Evolutionary conservation across 1,284 basidiomycete genomes (phyloP).

Genomic region (Gomphus bonarii): DNA sequence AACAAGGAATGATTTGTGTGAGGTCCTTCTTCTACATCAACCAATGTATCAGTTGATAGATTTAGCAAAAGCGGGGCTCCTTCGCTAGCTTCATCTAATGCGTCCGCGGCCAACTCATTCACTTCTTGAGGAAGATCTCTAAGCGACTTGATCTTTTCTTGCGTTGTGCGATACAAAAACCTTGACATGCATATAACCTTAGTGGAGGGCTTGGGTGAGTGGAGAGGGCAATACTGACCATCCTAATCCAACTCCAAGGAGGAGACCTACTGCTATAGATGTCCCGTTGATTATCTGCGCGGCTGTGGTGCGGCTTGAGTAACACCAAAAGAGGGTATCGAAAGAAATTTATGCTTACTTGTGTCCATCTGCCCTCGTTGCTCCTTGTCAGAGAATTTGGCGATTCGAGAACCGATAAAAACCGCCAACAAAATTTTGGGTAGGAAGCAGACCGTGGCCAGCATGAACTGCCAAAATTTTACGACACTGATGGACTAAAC

Average conservation of each 20-base stretch:
- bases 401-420: constrained; percentile 70
- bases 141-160: constrained; percentile 42
- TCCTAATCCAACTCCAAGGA: constrained; percentile 47
- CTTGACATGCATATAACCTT: constrained; percentile 25
- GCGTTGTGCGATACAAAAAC: constrained; percentile 38
- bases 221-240: constrained; percentile 36
- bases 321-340: neutral
- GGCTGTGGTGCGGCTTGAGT: constrained; percentile 25
- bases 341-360: constrained; percentile 29
- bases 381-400: constrained; percentile 65
- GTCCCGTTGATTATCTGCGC: constrained; percentile 55
- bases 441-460: constrained; percentile 59
- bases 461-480: constrained; percentile 59
- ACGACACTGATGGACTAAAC: constrained; percentile 63
- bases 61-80: constrained; percentile 45
- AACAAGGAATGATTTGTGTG: neutral
- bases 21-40: neutral
- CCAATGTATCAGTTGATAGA: constrained; percentile 18
- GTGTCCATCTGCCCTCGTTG: constrained; percentile 67
- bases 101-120: constrained; percentile 48
- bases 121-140: constrained; percentile 38
- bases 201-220: constrained; percentile 10
- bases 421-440: constrained; percentile 65
- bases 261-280: constrained; percentile 46
- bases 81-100: constrained; percentile 53